Conservation (phyloP, 306 rosid species). For the Geum urbanum region DNA sequence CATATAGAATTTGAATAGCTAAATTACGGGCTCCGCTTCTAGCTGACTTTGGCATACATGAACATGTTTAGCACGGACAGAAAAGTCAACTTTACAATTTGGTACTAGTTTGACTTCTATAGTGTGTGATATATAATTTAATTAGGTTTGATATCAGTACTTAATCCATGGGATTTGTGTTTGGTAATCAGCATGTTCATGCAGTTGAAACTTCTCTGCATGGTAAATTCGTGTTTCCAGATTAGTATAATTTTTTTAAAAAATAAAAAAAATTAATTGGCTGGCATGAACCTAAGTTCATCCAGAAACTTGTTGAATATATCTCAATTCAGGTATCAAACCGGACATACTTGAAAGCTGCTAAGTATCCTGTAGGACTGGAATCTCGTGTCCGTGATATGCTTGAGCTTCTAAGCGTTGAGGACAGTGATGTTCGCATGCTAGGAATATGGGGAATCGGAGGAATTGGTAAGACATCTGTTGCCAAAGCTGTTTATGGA, state of each 20-base stretch:
- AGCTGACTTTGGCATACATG: not conserved
- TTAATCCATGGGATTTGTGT: not conserved
- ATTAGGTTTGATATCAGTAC: too few species aligned
- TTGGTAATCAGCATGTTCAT: not conserved
- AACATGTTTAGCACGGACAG: not conserved
- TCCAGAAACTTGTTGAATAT: not conserved
- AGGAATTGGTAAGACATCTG: constrained; percentile 5
- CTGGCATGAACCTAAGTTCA: constrained; percentile 3
- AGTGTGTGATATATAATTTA: too few species aligned
- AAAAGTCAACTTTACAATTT: not conserved
- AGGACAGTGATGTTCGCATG: not conserved
- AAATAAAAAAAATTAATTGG: too few species aligned
- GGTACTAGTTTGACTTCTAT: too few species aligned
- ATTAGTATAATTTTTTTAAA: too few species aligned
- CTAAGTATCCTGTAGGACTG: constrained; percentile 13
- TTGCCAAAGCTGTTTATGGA: constrained; percentile 1
- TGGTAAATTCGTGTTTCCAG: too few species aligned
- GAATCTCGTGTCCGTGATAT: constrained; percentile 5
- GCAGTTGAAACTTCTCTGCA: not conserved
- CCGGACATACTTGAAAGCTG: not conserved
- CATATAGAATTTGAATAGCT: not conserved
- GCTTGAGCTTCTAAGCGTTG: not conserved
- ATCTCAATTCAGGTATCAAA: constrained; percentile 4
- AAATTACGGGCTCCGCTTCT: not conserved
- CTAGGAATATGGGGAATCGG: constrained; percentile 7